These are phyloP conservation scores for Spatholobus suberectus DNA, from an alignment of 306 rosid genomes.

Conservation along the genomic window DNA sequence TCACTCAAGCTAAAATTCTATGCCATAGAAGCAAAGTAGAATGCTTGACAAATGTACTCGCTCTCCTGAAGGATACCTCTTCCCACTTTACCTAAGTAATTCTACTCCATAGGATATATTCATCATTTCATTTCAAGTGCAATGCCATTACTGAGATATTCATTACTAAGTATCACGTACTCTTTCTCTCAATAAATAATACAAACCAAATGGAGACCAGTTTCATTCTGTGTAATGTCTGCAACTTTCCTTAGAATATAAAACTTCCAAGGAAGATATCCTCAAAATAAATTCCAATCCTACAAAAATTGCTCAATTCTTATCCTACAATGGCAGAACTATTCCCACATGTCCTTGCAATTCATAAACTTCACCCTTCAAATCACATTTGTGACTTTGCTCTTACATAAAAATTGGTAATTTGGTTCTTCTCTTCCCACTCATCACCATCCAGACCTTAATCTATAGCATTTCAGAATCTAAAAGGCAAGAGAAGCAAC, in stretches of 20 bases:
- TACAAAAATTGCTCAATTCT: conserved; percentile 6
- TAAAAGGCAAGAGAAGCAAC: not conserved
- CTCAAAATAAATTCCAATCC: conserved; percentile 4
- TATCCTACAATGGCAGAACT: not conserved
- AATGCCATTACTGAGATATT: not conserved
- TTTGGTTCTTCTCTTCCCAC: conserved; percentile 4
- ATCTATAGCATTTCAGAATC: conserved; percentile 30
- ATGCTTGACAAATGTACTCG: not conserved
- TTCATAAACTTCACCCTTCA: not conserved
- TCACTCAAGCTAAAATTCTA: not conserved
- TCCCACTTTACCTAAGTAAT: not conserved
- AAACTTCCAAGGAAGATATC: conserved; percentile 6
- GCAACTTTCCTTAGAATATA: not conserved
- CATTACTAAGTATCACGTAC: not conserved
- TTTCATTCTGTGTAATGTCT: not conserved
- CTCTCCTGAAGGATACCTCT: conserved; percentile 10
- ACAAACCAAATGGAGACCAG: not conserved
- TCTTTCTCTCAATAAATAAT: too few relatives aligned
- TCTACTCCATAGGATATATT: not conserved
- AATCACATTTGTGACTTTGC: not conserved
- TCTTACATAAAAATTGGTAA: not conserved
- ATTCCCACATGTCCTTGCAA: not conserved
- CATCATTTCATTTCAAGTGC: not conserved
- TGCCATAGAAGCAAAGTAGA: not conserved
- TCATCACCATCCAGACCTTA: conserved; percentile 15